Conservation (phyloP, 257 asterid genomes). For the Verbascum thapsus region DNA sequence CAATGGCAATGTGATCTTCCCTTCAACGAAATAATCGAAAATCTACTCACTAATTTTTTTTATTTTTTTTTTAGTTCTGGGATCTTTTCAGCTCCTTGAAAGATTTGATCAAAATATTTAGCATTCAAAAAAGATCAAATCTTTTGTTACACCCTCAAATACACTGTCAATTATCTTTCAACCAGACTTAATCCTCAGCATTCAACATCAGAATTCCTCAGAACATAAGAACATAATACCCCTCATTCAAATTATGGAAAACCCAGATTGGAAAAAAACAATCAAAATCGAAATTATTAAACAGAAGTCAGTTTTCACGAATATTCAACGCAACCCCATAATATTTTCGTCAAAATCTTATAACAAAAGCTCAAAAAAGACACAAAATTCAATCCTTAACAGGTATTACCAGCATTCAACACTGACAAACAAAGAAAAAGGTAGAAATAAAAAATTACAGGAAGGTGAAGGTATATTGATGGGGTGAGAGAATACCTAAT, state of each 20-base stretch:
- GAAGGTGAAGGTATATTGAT: slow-evolving; percentile 26
- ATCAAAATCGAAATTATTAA: slow-evolving; percentile 24
- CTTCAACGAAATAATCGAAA: slow-evolving; percentile 32
- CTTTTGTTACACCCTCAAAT: slow-evolving; percentile 13
- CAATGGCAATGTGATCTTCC: slow-evolving; percentile 35
- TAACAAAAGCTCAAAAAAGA: slow-evolving; percentile 29
- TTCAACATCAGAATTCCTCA: slow-evolving; percentile 13
- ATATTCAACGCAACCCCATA: slow-evolving; percentile 32
- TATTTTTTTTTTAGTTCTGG: slow-evolving; percentile 3
- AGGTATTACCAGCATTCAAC: slow-evolving; percentile 41
- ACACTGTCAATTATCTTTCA: slow-evolving; percentile 14
- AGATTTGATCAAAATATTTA: slow-evolving; percentile 25
- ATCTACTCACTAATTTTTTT: slow-evolving; percentile 18
- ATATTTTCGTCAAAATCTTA: slow-evolving; percentile 13
- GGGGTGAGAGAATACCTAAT: slow-evolving; percentile 43
- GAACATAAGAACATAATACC: not conserved
- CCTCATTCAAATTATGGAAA: not conserved
- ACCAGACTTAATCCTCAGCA: slow-evolving; percentile 15
- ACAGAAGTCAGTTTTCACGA: not conserved
- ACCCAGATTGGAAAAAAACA: slow-evolving; percentile 22
- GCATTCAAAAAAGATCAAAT: slow-evolving; percentile 2
- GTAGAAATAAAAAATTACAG: not conserved
- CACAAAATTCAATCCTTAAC: slow-evolving; percentile 44
- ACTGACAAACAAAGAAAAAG: slow-evolving; percentile 18
- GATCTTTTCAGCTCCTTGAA: slow-evolving; percentile 26